Percentiles rank a stretch among this genome's conserved stretches.
Conservation (phyloP, 805 yeast species). For the Wickerhamomyces mucosus region DNA sequence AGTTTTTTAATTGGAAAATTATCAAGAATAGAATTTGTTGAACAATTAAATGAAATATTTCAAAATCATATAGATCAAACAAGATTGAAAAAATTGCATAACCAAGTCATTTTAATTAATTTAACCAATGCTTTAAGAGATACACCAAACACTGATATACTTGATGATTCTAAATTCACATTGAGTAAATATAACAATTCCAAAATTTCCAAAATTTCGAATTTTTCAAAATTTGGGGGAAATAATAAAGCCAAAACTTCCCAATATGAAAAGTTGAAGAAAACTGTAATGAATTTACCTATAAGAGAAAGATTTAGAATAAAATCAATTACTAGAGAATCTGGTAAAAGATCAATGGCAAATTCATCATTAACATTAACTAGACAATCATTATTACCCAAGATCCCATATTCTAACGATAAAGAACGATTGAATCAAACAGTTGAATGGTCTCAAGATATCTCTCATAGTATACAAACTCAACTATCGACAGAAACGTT, state of each 20-base stretch:
- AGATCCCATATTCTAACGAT: conserved; percentile 59
- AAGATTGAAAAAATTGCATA: neutral
- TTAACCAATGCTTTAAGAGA: conserved; percentile 78
- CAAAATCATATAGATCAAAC: conserved; percentile 25
- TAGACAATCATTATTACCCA: conserved; percentile 54
- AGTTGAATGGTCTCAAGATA: conserved; percentile 87
- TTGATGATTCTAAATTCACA: neutral
- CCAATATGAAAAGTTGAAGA: conserved; percentile 75
- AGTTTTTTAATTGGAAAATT: conserved; percentile 70
- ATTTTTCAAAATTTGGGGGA: conserved; percentile 33
- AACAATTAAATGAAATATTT: conserved; percentile 36
- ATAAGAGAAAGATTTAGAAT: conserved; percentile 78
- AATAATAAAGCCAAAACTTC: conserved; percentile 40
- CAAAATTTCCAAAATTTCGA: conserved; percentile 16
- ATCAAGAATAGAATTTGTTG: conserved; percentile 65
- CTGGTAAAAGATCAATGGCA: conserved; percentile 71
- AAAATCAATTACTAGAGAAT: conserved; percentile 72
- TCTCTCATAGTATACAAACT: conserved; percentile 73
- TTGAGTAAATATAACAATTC: conserved; percentile 14
- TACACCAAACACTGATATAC: conserved; percentile 40
- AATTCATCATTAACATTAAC: conserved; percentile 60
- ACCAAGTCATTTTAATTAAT: conserved; percentile 23
- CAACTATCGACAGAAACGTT: conserved; percentile 70
- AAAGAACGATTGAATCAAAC: conserved; percentile 26
- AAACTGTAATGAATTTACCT: conserved; percentile 79